These are phyloP conservation scores for Acephala macrosclerotiorum DNA, from an alignment of 2,329 filamentous ascomycete species.

Conservation along the genomic window DNA sequence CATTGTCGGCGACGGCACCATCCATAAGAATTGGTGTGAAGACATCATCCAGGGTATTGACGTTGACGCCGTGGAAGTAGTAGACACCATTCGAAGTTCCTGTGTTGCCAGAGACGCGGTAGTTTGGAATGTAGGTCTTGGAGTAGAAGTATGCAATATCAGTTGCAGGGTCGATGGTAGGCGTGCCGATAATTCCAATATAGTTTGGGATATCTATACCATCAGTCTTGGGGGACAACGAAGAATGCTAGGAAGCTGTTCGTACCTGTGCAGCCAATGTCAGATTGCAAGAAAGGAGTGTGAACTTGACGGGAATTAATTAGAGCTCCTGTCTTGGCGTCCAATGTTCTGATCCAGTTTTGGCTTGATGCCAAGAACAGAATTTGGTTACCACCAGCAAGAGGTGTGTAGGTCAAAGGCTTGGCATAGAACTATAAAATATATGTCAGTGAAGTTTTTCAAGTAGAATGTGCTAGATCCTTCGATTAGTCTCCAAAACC, in stretches of 20 bases:
- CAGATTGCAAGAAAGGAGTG: conserved; percentile 57
- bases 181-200: conserved; percentile 55
- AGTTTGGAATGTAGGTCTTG: conserved; percentile 29
- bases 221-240: not conserved
- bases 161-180: conserved; percentile 53
- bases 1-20: conserved; percentile 26
- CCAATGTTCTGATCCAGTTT: conserved; percentile 46
- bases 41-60: conserved; percentile 22
- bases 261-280: conserved; percentile 51
- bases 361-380: conserved; percentile 45
- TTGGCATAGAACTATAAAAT: conserved; percentile 52
- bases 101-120: conserved; percentile 24
- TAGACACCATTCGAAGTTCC: conserved; percentile 21
- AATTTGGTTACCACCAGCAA: conserved; percentile 41
- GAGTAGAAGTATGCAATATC: conserved; percentile 54
- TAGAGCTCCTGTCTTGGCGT: conserved; percentile 47
- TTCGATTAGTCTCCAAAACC: not conserved
- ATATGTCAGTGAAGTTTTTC: not conserved
- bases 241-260: not conserved
- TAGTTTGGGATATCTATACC: conserved; percentile 53
- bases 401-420: conserved; percentile 51
- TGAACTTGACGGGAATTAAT: conserved; percentile 46
- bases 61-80: conserved; percentile 26
- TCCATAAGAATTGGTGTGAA: conserved; percentile 25
- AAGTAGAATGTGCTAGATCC: not conserved